Evolutionary conservation across 805 yeast genomes (phyloP), one percentile per base, ranked within the genome.

Genomic region (Cyberlindnera suaveolens): DNA sequence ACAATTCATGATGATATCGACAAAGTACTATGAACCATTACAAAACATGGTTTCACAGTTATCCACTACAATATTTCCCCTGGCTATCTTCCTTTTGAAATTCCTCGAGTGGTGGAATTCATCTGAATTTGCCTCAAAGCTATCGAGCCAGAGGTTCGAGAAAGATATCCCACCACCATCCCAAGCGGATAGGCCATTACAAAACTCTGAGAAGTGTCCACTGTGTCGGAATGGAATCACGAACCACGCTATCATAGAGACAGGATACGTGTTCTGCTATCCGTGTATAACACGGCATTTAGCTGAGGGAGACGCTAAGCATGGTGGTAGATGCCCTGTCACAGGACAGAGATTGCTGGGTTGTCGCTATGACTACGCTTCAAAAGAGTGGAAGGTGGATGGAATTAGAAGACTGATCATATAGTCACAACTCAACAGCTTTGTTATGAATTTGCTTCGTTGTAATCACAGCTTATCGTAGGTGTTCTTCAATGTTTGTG

Each of bases 51-150:
- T 49, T 9, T 51, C 57, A 31, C 51, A 41, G 15, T 18, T 48
- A 17, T 52, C 64, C 32, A 48, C 58, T 27, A 58, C 85, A 3
- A 60, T 80, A 36, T 78, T 91, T 63, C 96, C 96, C 0, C 72
- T 83, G 0, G 86, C 95, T 3, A 82, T 90, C 40, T 89, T 91
- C 58, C 56, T 81, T 19, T 70, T 90, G 47, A 87, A 88, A 63
- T 86, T 90, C 53, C 69, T 88, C 31, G 97, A 90, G 61, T 90
- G 97, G 96, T 90, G 96, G 95, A 78, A 80, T 47, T 75, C 85
- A 20, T 79, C 89, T 14, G 87, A 84, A 46, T 75, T 87, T 56
- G 78, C 86, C 3, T 62, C 74, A 4, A 75, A 77, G 56, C 56
- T 83, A 46, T 71, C 77, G 19, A 75, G 74, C 44, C 47, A 49